phyloP scores from a whole-genome alignment of 2,329 filamentous ascomycete genomes.

The Aspergillus costaricaensis region DNA sequence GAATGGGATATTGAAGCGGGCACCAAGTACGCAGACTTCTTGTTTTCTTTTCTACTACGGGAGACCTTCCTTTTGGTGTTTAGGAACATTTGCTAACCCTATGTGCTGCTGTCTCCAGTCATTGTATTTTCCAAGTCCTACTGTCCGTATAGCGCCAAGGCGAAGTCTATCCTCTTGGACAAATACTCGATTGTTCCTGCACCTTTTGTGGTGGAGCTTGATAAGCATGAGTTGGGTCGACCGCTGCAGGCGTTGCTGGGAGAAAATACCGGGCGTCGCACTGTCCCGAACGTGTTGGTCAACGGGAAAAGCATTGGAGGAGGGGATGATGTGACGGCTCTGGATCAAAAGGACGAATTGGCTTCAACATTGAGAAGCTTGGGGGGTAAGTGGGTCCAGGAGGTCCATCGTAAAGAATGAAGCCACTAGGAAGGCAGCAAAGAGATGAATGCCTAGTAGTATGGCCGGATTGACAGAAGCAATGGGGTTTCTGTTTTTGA shows the following conservation, averaged over 20 bases:
- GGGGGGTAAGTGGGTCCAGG: slow-evolving; percentile 66
- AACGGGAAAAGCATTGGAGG: slow-evolving; percentile 88
- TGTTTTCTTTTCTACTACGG: background rate
- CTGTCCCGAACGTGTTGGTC: slow-evolving; percentile 89
- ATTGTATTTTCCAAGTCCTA: slow-evolving; percentile 96
- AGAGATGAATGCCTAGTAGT: background rate
- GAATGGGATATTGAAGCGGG: slow-evolving; percentile 76
- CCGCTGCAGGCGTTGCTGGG: slow-evolving; percentile 71
- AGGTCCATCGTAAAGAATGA: slow-evolving; percentile 31
- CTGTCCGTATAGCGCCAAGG: slow-evolving; percentile 81
- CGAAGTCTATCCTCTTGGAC: slow-evolving; percentile 81
- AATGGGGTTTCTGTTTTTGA: background rate
- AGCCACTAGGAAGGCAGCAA: background rate
- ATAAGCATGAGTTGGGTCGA: slow-evolving; percentile 73
- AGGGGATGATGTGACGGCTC: slow-evolving; percentile 76
- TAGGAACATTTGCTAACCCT: background rate
- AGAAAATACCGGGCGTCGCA: slow-evolving; percentile 74
- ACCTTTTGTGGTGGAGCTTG: slow-evolving; percentile 88
- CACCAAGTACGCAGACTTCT: slow-evolving; percentile 65
- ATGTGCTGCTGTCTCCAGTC: slow-evolving; percentile 54
- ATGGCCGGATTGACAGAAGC: background rate
- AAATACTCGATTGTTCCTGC: slow-evolving; percentile 80
- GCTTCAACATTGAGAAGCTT: slow-evolving; percentile 71
- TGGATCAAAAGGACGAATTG: slow-evolving; percentile 69
- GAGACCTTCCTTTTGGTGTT: background rate